These are phyloP conservation scores for Ophioceras dolichostomum DNA, from an alignment of 2,329 filamentous ascomycete species.

Conservation along the genomic window DNA sequence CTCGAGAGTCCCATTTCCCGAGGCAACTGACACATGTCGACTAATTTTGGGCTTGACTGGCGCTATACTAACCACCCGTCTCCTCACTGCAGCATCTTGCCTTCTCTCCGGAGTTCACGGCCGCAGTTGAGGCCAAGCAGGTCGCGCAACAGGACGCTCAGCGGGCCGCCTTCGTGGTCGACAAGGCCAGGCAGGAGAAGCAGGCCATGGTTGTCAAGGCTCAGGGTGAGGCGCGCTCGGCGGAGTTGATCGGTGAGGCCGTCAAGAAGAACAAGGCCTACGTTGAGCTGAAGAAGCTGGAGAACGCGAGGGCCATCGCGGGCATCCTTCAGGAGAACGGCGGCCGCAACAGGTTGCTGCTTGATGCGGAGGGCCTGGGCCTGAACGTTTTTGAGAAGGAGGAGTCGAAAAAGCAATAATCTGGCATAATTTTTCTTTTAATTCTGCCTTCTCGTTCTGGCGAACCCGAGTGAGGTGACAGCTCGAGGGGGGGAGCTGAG, in stretches of 20 bases:
- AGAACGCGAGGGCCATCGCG: slow-evolving; percentile 90
- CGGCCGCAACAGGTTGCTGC: slow-evolving; percentile 84
- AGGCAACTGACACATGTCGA: too few relatives aligned
- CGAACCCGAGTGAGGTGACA: too few relatives aligned
- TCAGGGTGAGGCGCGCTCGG: slow-evolving; percentile 96
- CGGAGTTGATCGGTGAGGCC: slow-evolving; percentile 94
- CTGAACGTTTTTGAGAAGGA: slow-evolving; percentile 63
- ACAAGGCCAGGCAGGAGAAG: slow-evolving; percentile 99
- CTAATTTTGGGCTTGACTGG: not conserved
- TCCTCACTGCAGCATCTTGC: slow-evolving; percentile 44
- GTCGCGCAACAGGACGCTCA: slow-evolving; percentile 87
- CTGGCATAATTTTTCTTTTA: not conserved
- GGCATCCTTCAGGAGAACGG: slow-evolving; percentile 72
- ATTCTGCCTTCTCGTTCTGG: not conserved
- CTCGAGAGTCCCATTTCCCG: too few relatives aligned
- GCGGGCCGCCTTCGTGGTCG: slow-evolving; percentile 90
- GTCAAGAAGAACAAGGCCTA: slow-evolving; percentile 99
- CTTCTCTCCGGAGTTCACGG: slow-evolving; percentile 63
- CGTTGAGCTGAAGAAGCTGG: slow-evolving; percentile 93
- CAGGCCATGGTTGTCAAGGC: slow-evolving; percentile 97
- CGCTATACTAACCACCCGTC: not conserved
- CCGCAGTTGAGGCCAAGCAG: slow-evolving; percentile 62
- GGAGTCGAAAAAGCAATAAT: slow-evolving; percentile 30
- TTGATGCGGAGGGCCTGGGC: slow-evolving; percentile 83
- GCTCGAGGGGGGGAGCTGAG: not conserved